Conservation (phyloP, 345 rosid species). For the Citrus hindsii region DNA sequence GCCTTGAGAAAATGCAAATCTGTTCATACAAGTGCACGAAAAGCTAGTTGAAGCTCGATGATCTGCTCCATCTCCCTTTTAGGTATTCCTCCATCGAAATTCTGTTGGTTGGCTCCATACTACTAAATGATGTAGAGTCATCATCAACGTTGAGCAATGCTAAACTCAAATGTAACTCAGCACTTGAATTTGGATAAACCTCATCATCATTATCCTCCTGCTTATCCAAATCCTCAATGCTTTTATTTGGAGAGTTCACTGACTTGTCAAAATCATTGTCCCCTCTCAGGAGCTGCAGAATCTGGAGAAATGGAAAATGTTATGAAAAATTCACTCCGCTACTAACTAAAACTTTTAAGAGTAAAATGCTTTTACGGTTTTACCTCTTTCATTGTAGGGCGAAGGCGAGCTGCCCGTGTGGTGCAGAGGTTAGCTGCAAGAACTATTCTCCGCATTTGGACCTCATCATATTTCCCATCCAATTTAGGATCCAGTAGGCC, state of each 20-base stretch:
- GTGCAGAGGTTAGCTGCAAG: constrained; percentile 74
- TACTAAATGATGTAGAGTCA: constrained; percentile 60
- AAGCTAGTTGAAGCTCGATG: constrained; percentile 55
- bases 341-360: neutral
- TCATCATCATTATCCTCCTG: constrained; percentile 64
- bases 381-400: constrained; percentile 81
- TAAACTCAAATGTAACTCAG: constrained; percentile 54
- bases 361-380: constrained; percentile 24
- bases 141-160: constrained; percentile 73
- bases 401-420: constrained; percentile 64
- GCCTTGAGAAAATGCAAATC: neutral
- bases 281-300: constrained; percentile 58
- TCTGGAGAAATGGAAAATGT: constrained; percentile 33
- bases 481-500: constrained; percentile 64
- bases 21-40: neutral
- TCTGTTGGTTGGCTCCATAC: constrained; percentile 53
- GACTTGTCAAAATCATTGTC: constrained; percentile 35
- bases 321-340: neutral
- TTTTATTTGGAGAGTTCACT: constrained; percentile 8
- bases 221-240: constrained; percentile 30
- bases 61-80: constrained; percentile 59
- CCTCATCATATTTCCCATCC: constrained; percentile 43
- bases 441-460: constrained; percentile 67
- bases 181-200: constrained; percentile 68
- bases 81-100: constrained; percentile 47